phyloP scores from a whole-genome alignment of 2,329 filamentous ascomycete species.

The Pyrenophora tritici-repentis region DNA sequence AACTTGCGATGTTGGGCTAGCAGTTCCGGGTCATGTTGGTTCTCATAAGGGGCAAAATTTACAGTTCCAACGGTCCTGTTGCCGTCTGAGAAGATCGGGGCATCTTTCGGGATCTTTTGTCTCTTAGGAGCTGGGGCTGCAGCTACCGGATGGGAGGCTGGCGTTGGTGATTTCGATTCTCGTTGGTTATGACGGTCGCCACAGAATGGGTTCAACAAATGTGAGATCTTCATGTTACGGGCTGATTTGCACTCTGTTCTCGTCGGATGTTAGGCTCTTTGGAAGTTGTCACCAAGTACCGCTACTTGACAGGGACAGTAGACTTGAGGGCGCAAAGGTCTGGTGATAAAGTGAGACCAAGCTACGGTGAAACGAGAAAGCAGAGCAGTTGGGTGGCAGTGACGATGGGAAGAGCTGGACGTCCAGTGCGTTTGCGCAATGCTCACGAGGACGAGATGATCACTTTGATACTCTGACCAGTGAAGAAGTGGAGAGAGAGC shows the following conservation, averaged over 20 bases:
- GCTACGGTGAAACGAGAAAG: conserved; percentile 31
- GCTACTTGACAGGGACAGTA: conserved; percentile 16
- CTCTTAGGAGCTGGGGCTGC: conserved; percentile 30
- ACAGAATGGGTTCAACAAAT: conserved; percentile 48
- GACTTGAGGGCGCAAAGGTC: conserved; percentile 25
- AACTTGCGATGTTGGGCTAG: conserved; percentile 65
- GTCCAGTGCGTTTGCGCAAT: conserved; percentile 34
- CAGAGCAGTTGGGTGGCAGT: conserved; percentile 25
- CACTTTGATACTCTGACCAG: conserved; percentile 29
- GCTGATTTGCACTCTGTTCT: not conserved
- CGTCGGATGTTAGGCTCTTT: conserved; percentile 4
- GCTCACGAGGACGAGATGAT: conserved; percentile 36
- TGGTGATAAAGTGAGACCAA: conserved; percentile 19
- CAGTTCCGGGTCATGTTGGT: conserved; percentile 58
- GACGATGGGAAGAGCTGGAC: conserved; percentile 25
- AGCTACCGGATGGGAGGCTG: conserved; percentile 11
- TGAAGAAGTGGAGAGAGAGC: conserved; percentile 15
- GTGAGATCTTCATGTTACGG: conserved; percentile 46
- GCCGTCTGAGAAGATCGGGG: conserved; percentile 65
- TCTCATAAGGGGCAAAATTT: conserved; percentile 76
- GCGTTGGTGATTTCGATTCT: conserved; percentile 19
- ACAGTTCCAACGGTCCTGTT: conserved; percentile 66
- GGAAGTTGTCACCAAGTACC: conserved; percentile 23
- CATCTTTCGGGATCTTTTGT: conserved; percentile 69
- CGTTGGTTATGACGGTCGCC: conserved; percentile 21